Conservation (phyloP, 257 asterid species). For the Solanum ossicruentum region DNA sequence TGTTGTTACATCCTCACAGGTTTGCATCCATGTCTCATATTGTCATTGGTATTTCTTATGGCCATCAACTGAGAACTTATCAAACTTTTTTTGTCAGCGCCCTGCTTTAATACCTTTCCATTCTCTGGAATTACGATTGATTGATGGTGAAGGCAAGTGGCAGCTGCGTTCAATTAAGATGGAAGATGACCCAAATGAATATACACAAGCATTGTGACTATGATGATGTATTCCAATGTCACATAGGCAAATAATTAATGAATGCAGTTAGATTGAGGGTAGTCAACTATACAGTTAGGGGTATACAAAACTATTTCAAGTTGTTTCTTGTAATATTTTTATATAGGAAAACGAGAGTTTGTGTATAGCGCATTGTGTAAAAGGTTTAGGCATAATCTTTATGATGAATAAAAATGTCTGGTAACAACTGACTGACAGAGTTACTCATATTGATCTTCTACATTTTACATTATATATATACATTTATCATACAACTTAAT, state of each 20-base stretch:
- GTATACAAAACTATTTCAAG: not conserved
- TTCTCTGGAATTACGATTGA: slow-evolving; percentile 72
- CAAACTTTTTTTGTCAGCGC: slow-evolving; percentile 28
- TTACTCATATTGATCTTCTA: not conserved
- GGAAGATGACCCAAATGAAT: not conserved
- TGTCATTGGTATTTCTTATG: not conserved
- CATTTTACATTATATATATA: not conserved
- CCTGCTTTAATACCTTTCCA: slow-evolving; percentile 98
- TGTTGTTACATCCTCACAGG: slow-evolving; percentile 97
- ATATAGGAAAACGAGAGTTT: not conserved
- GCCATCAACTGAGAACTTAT: not conserved
- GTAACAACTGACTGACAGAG: not conserved
- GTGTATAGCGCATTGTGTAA: slow-evolving; percentile 37
- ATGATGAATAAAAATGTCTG: not conserved
- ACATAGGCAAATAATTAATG: not conserved
- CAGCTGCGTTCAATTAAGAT: slow-evolving; percentile 77
- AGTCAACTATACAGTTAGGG: not conserved
- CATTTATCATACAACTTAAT: not conserved
- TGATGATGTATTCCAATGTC: not conserved
- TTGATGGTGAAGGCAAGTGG: slow-evolving; percentile 99
- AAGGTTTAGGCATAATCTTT: slow-evolving; percentile 8
- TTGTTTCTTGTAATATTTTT: not conserved
- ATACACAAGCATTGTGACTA: not conserved
- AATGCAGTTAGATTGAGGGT: not conserved
- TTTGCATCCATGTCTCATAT: slow-evolving; percentile 1